A percentile compares a stretch with the other conserved stretches of the same genome.
Evolutionary conservation across 2,329 filamentous ascomycete genomes (phyloP).

Genomic region (Fusarium pseudoanthophilum): DNA sequence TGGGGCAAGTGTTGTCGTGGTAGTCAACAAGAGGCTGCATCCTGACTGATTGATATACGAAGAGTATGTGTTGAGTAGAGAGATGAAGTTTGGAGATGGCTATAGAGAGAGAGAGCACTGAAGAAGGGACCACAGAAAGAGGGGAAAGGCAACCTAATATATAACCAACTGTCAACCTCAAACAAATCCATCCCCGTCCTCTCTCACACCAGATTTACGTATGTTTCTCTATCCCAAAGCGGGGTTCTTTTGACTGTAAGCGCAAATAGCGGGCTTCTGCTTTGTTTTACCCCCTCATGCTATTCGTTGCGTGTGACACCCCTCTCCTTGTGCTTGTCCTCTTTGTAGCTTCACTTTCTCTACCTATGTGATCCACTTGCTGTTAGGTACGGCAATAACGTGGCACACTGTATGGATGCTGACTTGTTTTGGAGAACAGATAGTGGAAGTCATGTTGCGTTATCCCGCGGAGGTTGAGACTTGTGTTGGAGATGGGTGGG

Average conservation of each 20-base stretch:
- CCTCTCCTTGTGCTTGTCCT: neutral
- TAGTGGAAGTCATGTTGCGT: neutral
- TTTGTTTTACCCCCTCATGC: constrained; percentile 39
- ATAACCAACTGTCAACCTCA: constrained; percentile 17
- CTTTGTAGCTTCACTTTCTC: neutral
- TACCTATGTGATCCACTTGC: constrained; percentile 3
- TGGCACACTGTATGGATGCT: neutral
- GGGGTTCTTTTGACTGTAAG: constrained; percentile 22
- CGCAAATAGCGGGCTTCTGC: constrained; percentile 34
- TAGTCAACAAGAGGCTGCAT: constrained; percentile 52
- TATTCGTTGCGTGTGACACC: constrained; percentile 34
- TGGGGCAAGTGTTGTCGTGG: constrained; percentile 62
- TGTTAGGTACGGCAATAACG: neutral
- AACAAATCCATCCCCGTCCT: constrained; percentile 9
- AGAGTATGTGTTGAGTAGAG: neutral
- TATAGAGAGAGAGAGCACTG: neutral
- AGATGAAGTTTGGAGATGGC: neutral
- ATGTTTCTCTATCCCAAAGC: constrained; percentile 19
- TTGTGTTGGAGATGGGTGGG: constrained; percentile 14
- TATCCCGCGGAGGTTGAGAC: neutral
- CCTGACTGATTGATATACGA: constrained; percentile 8
- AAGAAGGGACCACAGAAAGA: neutral
- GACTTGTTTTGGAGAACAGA: neutral
- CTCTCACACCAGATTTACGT: constrained; percentile 31
- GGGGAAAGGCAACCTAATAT: constrained; percentile 1